Evolutionary conservation across 2,329 filamentous ascomycete species (phyloP).

Genomic region (Pleurostoma richardsiae): DNA sequence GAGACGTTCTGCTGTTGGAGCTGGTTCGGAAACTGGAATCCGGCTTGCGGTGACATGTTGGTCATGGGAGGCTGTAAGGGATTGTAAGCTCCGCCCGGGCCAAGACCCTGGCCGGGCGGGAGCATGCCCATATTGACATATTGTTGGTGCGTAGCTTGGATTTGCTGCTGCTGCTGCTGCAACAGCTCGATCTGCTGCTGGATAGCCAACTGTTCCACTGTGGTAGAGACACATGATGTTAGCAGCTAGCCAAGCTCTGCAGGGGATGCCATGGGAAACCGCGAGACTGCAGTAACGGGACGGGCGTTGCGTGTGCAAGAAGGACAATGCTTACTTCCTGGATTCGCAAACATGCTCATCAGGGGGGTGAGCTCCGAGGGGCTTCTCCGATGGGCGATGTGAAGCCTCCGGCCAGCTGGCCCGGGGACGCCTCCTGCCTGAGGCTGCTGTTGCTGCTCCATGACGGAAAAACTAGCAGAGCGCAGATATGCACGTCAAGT

Average conservation of each 20-base stretch:
- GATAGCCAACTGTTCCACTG: slow-evolving; percentile 96
- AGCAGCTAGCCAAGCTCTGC: slow-evolving; percentile 11
- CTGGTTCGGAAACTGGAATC: slow-evolving; percentile 86
- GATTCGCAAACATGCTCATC: slow-evolving; percentile 82
- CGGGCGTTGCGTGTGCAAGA: slow-evolving; percentile 2
- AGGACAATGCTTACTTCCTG: slow-evolving; percentile 51
- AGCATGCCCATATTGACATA: slow-evolving; percentile 98
- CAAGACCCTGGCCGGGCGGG: slow-evolving; percentile 72
- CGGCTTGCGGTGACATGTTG: slow-evolving; percentile 71
- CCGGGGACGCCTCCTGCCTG: slow-evolving; percentile 58
- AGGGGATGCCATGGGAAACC: neutral
- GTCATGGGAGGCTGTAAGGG: slow-evolving; percentile 75
- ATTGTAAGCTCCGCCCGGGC: slow-evolving; percentile 66
- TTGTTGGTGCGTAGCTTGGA: slow-evolving; percentile 93
- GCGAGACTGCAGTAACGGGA: neutral
- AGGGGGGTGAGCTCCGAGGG: slow-evolving; percentile 95
- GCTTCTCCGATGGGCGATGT: slow-evolving; percentile 95
- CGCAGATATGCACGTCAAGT: slow-evolving; percentile 5
- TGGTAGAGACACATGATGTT: slow-evolving; percentile 12
- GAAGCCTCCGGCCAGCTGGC: slow-evolving; percentile 81
- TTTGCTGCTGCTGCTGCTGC: slow-evolving; percentile 97
- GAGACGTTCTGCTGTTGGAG: slow-evolving; percentile 67
- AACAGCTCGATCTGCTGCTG: slow-evolving; percentile 97
- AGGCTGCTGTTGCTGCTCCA: slow-evolving; percentile 60
- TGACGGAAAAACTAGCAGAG: slow-evolving; percentile 38